Evolutionary conservation across 2,329 filamentous ascomycete genomes (phyloP), one percentile per base, ranked within the genome.

Genomic region (Bimuria novae-zelandiae): DNA sequence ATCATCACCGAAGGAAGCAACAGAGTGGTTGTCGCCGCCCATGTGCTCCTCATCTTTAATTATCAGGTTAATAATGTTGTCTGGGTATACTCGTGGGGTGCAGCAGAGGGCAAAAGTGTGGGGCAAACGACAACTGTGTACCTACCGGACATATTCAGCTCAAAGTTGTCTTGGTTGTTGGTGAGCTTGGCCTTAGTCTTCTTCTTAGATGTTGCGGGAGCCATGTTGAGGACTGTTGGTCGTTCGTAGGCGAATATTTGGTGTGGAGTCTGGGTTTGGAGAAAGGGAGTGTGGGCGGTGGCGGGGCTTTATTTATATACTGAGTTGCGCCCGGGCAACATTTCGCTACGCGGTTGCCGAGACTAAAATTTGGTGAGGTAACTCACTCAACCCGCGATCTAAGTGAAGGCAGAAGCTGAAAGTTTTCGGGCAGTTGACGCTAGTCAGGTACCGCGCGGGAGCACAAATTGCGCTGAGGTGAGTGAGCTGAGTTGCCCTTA

Each of bases 121-220:
- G 30, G 16, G 16, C 25, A 3, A 29, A 43, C 30, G n/a, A 1
- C 25, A 19, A 21, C 14, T 33, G 41, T 37, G 32, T 43, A 49
- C 51, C 47, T 59, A 62, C 63, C 42, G 19, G 25, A 40, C 8
- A 52, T 25, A 16, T 60, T 54, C 42, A 64, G 50, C 14, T 49
- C 56, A 49, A 66, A 42, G 3, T 17, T 30, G n/a, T n/a, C n/a
- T n/a, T n/a, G n/a, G n/a, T n/a, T n/a, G n/a, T n/a, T n/a, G n/a
- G n/a, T n/a, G n/a, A n/a, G n/a, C n/a, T n/a, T n/a, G n/a, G n/a
- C n/a, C 1, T 7, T 43, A 1, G 50, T n/a, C 7, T 19, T 29
- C 19, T 61, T 52, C 44, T 43, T 47, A 16, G 48, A 54, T 55
- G 46, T 39, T 33, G 25, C 22, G 35, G 33, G 35, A 21, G 16